Conservation (phyloP, 2,329 filamentous ascomycete species). For the Hymenoscyphus scutula region DNA sequence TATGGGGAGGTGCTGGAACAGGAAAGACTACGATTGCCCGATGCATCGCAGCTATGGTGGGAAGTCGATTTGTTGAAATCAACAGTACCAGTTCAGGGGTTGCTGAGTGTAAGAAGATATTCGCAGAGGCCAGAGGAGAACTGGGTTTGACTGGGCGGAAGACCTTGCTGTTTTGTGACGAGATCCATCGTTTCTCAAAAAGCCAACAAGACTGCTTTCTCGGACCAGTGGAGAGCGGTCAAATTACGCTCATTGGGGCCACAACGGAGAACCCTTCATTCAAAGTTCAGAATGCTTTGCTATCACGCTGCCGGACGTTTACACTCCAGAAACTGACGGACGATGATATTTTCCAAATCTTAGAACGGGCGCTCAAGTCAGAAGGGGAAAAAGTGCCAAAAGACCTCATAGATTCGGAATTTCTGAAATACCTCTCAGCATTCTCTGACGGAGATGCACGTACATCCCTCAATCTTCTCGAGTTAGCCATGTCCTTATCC, state of each 20-base stretch:
- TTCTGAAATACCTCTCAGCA: constrained; percentile 76
- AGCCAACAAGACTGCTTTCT: constrained; percentile 93
- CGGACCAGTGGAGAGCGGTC: constrained; percentile 85
- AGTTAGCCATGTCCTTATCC: constrained; percentile 79
- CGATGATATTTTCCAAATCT: constrained; percentile 69
- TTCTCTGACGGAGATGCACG: constrained; percentile 93
- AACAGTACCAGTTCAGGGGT: constrained; percentile 90
- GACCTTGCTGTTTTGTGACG: constrained; percentile 97
- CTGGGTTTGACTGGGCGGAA: constrained; percentile 77
- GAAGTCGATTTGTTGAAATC: constrained; percentile 88
- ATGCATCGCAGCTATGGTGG: constrained; percentile 79
- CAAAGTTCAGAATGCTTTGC: constrained; percentile 81
- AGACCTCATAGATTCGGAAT: constrained; percentile 69
- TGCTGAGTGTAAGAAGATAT: constrained; percentile 88
- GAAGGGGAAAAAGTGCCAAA: constrained; percentile 48
- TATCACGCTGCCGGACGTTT: constrained; percentile 89
- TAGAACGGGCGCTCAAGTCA: constrained; percentile 68
- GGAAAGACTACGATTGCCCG: constrained; percentile 91
- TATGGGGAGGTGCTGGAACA: constrained; percentile 82
- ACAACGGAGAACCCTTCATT: constrained; percentile 98
- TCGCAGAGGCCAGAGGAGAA: constrained; percentile 79
- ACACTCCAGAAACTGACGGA: constrained; percentile 74
- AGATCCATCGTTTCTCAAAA: constrained; percentile 61
- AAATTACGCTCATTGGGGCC: constrained; percentile 87
- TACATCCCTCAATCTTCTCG: constrained; percentile 87